These are phyloP conservation scores for Sphagnum tenellum DNA, from an alignment of 225 moss, liverwort and hornwort genomes.

Conservation along the genomic window DNA sequence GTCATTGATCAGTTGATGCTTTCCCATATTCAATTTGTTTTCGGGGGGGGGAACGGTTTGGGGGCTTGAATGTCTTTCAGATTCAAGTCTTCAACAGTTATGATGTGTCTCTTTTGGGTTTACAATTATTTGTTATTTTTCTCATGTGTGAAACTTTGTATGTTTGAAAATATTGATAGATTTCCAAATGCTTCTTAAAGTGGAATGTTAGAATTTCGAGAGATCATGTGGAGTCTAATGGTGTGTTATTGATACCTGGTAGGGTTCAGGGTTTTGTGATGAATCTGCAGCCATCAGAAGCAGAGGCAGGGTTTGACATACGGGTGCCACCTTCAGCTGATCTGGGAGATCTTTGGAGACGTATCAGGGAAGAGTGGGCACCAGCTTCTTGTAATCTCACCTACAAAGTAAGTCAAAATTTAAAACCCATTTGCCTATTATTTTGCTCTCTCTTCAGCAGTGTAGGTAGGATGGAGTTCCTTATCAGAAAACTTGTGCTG, in stretches of 20 bases:
- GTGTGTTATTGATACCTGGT: not conserved
- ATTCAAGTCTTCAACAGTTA: too few species aligned
- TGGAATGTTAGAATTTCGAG: not conserved
- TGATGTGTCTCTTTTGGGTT: too few species aligned
- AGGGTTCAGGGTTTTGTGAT: constrained; percentile 19
- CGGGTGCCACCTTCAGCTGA: constrained; percentile 25
- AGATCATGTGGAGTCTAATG: not conserved
- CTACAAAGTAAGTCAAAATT: constrained; percentile 2
- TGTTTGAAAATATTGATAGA: not conserved
- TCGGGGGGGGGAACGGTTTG: too few species aligned
- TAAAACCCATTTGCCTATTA: too few species aligned
- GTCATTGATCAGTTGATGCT: too few species aligned
- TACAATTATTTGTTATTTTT: too few species aligned
- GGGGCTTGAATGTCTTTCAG: too few species aligned
- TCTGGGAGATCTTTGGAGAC: constrained; percentile 8
- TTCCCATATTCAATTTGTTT: too few species aligned
- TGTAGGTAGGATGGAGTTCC: too few species aligned
- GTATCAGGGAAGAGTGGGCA: constrained; percentile 20
- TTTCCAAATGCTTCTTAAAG: not conserved
- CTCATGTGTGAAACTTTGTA: too few species aligned
- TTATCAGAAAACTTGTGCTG: too few species aligned
- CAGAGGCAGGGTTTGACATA: constrained; percentile 32
- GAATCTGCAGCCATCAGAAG: constrained; percentile 24
- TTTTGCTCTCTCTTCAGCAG: too few species aligned
- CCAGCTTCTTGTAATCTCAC: constrained; percentile 17